These are phyloP conservation scores for Brassica balearica DNA, from an alignment of 441 rosid genomes.

Conservation along the genomic window DNA sequence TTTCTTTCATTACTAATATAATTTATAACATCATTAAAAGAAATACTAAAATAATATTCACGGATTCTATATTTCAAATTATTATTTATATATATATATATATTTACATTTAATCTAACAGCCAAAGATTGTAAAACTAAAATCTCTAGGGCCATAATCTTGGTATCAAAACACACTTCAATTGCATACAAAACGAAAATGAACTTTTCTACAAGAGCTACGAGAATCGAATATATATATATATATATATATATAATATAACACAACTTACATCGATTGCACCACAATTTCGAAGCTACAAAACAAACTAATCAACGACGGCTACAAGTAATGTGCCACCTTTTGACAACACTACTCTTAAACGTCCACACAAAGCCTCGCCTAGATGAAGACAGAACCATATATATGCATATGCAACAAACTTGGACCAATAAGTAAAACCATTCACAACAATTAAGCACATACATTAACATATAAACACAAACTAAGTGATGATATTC, in stretches of 20 bases:
- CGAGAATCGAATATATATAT: background rate
- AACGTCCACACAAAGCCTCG: conserved; percentile 33
- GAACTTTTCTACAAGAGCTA: background rate
- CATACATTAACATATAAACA: conserved; percentile 32
- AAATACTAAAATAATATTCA: no score
- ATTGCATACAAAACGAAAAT: background rate
- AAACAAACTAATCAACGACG: conserved; percentile 16
- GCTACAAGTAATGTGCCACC: conserved; percentile 40
- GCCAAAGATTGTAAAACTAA: no score
- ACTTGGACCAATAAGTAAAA: conserved; percentile 9
- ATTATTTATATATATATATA: no score
- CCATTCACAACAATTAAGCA: conserved; percentile 10
- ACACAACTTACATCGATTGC: conserved; percentile 15
- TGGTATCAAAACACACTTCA: background rate
- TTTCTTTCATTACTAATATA: no score
- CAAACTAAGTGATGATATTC: conserved; percentile 33
- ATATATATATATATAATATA: background rate
- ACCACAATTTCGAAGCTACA: conserved; percentile 22
- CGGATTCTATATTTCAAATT: no score
- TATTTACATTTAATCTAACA: no score
- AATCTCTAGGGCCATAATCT: no score
- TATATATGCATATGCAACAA: conserved; percentile 36
- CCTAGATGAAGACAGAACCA: background rate
- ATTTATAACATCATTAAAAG: no score
- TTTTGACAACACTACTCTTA: conserved; percentile 30